Percentiles rank a stretch among this genome's conserved stretches.
Evolutionary conservation across 306 rosid genomes (phyloP).

Genomic region (Astragalus membranaceus): DNA sequence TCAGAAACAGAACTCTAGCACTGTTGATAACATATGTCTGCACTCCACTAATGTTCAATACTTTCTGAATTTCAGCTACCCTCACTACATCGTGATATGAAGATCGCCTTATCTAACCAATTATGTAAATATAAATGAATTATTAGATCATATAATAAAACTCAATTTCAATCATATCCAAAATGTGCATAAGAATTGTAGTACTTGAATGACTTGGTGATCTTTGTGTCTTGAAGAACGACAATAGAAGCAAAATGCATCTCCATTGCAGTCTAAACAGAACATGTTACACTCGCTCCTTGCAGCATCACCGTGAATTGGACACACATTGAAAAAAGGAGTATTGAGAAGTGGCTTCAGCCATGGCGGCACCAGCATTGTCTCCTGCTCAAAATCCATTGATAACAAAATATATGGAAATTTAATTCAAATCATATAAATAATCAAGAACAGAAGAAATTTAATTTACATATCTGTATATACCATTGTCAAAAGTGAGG

Average conservation of each 20-base stretch:
- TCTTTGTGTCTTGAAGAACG: constrained; percentile 83
- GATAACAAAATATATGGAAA: neutral
- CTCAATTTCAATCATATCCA: neutral
- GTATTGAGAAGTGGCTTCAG: constrained; percentile 62
- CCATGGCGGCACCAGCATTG: constrained; percentile 89
- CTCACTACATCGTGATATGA: constrained; percentile 95
- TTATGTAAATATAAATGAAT: too few species aligned
- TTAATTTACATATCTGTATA: neutral
- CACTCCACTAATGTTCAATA: constrained; percentile 73
- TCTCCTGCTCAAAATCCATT: constrained; percentile 31
- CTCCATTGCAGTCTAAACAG: constrained; percentile 71
- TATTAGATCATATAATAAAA: neutral
- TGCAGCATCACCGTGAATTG: constrained; percentile 63
- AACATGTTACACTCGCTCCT: constrained; percentile 91
- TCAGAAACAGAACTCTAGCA: constrained; percentile 81
- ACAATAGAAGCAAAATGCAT: constrained; percentile 87
- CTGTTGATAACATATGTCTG: constrained; percentile 94
- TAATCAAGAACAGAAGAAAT: neutral
- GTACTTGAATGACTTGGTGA: constrained; percentile 91
- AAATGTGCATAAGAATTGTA: too few species aligned
- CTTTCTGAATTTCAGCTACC: constrained; percentile 66
- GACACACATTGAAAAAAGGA: constrained; percentile 68
- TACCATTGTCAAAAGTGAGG: constrained; percentile 10
- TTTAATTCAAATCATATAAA: too few species aligned
- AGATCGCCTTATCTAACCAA: constrained; percentile 72